A percentile compares a stretch with the other conserved stretches of the same genome.
Evolutionary conservation across 139 green algal genomes (phyloP).

Genomic region (Chlamydomonas sphaeroides): DNA sequence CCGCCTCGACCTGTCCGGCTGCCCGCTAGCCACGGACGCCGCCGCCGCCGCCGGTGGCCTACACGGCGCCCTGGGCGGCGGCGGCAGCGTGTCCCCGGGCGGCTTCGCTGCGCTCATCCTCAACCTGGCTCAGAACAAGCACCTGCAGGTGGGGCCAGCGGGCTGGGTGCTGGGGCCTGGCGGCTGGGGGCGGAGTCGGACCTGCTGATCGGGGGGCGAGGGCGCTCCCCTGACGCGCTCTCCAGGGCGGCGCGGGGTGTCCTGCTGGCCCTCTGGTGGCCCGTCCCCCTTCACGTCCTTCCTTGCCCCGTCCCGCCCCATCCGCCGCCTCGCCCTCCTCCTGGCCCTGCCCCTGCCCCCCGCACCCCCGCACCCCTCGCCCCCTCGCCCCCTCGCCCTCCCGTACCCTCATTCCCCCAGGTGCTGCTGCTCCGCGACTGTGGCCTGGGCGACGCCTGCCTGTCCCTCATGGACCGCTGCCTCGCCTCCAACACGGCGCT

Average conservation of each 20-base stretch:
- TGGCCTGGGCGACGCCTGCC: conserved; percentile 21
- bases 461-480: not conserved
- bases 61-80: too few species aligned
- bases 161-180: too few species aligned
- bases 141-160: conserved; percentile 13
- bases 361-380: not conserved
- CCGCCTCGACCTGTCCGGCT: conserved; percentile 33
- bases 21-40: not conserved
- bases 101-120: conserved; percentile 2
- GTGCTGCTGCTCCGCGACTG: conserved; percentile 11
- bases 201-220: too few species aligned
- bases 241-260: too few species aligned
- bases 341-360: too few species aligned
- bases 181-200: too few species aligned
- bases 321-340: not conserved
- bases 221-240: too few species aligned
- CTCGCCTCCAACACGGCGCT: conserved; percentile 12
- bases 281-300: too few species aligned
- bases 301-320: too few species aligned
- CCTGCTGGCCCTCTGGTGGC: not conserved
- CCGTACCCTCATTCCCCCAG: not conserved
- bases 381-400: not conserved
- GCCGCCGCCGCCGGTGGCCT: conserved; percentile 21
- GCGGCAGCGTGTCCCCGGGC: too few species aligned
- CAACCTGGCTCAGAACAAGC: conserved; percentile 6